Evolutionary conservation across 257 asterid genomes (phyloP).

Genomic region (Prunella vulgaris): DNA sequence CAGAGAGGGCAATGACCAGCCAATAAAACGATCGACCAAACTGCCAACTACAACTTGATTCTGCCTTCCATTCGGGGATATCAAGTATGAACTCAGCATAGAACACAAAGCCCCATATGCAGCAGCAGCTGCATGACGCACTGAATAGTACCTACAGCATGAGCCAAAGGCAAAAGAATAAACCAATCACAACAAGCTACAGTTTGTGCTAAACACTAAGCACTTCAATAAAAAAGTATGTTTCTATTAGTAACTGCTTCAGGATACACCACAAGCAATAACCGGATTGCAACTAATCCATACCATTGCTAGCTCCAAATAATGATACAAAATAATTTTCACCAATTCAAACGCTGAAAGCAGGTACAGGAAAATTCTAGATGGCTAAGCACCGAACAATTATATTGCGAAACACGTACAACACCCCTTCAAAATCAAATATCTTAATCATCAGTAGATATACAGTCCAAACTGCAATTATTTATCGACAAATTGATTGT

Average conservation of each 20-base stretch:
- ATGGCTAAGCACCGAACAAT: neutral
- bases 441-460: neutral
- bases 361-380: neutral
- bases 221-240: neutral
- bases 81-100: constrained; percentile 56
- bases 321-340: constrained; percentile 2
- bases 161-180: constrained; percentile 18
- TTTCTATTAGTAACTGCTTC: neutral
- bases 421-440: neutral
- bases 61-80: constrained; percentile 84
- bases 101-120: constrained; percentile 92
- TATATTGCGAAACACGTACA: too few relatives aligned
- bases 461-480: constrained; percentile 13
- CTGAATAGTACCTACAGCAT: constrained; percentile 65
- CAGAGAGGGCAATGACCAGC: constrained; percentile 85
- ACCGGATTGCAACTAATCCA: neutral
- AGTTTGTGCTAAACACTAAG: neutral
- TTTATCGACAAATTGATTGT: neutral
- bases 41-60: constrained; percentile 62
- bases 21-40: constrained; percentile 78
- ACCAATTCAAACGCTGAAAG: constrained; percentile 3
- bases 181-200: constrained; percentile 1
- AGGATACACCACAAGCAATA: neutral
- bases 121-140: constrained; percentile 86
- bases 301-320: neutral